Evolutionary conservation across 2,329 filamentous ascomycete genomes (phyloP).

Genomic region (Macrophomina phaseolina): DNA sequence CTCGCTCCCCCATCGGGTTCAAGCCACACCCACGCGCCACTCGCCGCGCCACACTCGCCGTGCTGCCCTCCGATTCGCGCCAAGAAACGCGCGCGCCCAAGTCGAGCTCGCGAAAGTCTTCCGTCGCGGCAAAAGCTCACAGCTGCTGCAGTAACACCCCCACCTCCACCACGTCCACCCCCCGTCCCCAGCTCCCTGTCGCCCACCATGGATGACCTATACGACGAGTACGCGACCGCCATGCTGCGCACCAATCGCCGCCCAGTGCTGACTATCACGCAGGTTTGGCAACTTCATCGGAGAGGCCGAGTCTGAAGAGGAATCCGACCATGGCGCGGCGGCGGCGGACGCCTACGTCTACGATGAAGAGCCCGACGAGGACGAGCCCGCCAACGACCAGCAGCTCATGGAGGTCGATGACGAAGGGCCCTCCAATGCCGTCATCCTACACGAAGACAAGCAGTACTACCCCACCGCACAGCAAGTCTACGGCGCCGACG

Average conservation of each 20-base stretch:
- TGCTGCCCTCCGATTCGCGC: background rate
- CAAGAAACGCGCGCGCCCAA: conserved; percentile 16
- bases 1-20: conserved; percentile 5
- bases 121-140: conserved; percentile 17
- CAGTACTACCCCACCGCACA: conserved; percentile 99
- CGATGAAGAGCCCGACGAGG: conserved; percentile 68
- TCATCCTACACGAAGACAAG: conserved; percentile 98
- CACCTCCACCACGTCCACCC: conserved; percentile 10
- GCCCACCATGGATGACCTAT: conserved; percentile 84
- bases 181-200: conserved; percentile 5
- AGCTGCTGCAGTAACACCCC: background rate
- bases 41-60: background rate
- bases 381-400: conserved; percentile 64
- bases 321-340: conserved; percentile 77
- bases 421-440: conserved; percentile 90
- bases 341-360: conserved; percentile 81
- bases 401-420: conserved; percentile 95
- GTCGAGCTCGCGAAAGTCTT: conserved; percentile 25
- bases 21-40: background rate
- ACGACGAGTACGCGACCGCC: conserved; percentile 75
- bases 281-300: conserved; percentile 99
- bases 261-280: conserved; percentile 29
- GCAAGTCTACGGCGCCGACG: conserved; percentile 91
- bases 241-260: background rate
- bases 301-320: conserved; percentile 88